Percentiles rank a stretch among this genome's conserved stretches.
Conservation (phyloP, 208 protist genomes). For the Trypanosoma melophagium region DNA sequence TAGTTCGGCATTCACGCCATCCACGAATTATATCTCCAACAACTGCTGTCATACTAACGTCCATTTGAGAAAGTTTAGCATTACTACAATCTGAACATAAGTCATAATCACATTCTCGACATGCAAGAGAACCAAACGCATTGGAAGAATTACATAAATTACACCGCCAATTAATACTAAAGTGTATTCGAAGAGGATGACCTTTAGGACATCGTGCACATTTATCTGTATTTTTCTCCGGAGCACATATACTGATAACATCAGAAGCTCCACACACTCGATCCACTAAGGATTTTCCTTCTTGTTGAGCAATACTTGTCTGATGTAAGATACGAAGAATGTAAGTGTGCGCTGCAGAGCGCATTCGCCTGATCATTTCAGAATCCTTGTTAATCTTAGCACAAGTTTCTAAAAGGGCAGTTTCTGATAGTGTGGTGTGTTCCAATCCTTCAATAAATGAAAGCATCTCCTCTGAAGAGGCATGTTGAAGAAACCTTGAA, state of each 20-base stretch:
- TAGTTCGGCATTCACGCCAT: constrained; percentile 19
- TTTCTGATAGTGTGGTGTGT: neutral
- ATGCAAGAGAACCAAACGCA: constrained; percentile 59
- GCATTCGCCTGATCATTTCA: constrained; percentile 7
- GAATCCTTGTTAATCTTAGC: constrained; percentile 9
- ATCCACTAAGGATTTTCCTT: constrained; percentile 13
- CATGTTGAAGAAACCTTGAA: constrained; percentile 9
- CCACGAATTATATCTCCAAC: constrained; percentile 46
- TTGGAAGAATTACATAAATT: constrained; percentile 46
- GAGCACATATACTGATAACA: constrained; percentile 21
- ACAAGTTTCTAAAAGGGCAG: constrained; percentile 4
- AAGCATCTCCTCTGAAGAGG: constrained; percentile 18
- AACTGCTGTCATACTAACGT: constrained; percentile 54
- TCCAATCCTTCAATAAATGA: constrained; percentile 26
- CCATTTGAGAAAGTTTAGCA: constrained; percentile 34
- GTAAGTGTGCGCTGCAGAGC: constrained; percentile 16
- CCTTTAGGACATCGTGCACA: constrained; percentile 37
- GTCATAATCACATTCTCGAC: constrained; percentile 82
- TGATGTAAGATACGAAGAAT: constrained; percentile 24
- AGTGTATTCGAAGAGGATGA: constrained; percentile 63
- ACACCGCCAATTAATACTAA: constrained; percentile 78
- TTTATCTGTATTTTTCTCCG: neutral
- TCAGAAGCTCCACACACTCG: constrained; percentile 6
- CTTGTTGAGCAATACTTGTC: neutral
- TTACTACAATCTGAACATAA: constrained; percentile 63